Evolutionary conservation across 805 yeast species (phyloP).

Genomic region (Candida ponderosae): DNA sequence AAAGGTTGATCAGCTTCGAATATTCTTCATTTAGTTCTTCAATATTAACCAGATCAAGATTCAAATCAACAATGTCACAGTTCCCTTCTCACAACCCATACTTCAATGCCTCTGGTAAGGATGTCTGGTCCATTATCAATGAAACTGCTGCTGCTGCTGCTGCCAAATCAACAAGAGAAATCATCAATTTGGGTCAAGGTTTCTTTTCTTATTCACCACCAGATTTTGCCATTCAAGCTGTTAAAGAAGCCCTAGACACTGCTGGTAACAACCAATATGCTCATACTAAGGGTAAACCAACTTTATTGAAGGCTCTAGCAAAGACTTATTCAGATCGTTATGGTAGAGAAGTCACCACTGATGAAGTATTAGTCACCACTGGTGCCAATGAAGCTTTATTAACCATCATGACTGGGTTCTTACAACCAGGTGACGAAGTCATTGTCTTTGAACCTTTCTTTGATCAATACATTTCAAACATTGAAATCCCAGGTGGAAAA

Average conservation of each 20-base stretch:
- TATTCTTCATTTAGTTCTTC: background rate
- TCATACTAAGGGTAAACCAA: constrained; percentile 81
- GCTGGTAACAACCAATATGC: constrained; percentile 89
- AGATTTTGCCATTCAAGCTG: constrained; percentile 80
- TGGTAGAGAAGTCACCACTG: constrained; percentile 44
- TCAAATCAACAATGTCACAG: constrained; percentile 11
- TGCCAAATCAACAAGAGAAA: constrained; percentile 56
- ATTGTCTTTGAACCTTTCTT: constrained; percentile 96
- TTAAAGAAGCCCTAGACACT: constrained; percentile 60
- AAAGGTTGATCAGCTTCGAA: background rate
- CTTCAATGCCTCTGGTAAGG: constrained; percentile 68
- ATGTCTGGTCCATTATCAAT: constrained; percentile 92
- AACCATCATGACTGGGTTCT: constrained; percentile 74
- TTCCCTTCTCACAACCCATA: constrained; percentile 53
- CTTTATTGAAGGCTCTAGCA: constrained; percentile 62
- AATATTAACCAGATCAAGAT: background rate
- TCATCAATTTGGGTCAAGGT: constrained; percentile 92
- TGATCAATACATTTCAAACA: constrained; percentile 92
- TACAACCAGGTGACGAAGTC: constrained; percentile 87
- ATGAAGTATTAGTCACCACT: constrained; percentile 76
- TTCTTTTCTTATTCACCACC: constrained; percentile 97
- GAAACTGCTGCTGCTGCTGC: constrained; percentile 89
- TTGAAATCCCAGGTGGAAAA: constrained; percentile 89
- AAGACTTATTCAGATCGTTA: constrained; percentile 64
- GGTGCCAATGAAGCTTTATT: constrained; percentile 98